Evolutionary conservation across 345 rosid species (phyloP).

Genomic region (Lepidium sativum): DNA sequence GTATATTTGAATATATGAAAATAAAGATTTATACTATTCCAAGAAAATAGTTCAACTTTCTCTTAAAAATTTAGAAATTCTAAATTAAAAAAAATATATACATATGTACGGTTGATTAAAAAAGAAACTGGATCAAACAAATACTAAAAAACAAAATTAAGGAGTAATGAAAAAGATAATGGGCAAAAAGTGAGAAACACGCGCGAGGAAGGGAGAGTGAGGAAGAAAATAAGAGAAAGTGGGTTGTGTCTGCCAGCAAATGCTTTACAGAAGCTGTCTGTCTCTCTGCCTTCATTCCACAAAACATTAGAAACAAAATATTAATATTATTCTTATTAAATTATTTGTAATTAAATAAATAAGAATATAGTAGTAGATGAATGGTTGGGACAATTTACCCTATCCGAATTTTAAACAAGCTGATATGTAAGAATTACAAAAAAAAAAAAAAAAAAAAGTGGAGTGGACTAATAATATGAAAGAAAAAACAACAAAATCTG

Average conservation of each 20-base stretch:
- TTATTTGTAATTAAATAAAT: neutral
- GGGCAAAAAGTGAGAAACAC: neutral
- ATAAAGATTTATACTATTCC: too few species aligned
- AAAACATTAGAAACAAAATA: neutral
- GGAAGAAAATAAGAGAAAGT: neutral
- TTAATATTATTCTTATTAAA: neutral
- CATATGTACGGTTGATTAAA: too few species aligned
- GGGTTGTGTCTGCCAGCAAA: conserved; percentile 24
- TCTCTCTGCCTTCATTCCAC: conserved; percentile 21
- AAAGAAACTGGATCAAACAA: neutral
- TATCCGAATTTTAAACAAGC: conserved; percentile 5
- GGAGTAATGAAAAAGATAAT: too few species aligned
- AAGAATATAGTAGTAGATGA: neutral
- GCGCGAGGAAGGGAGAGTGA: conserved; percentile 2
- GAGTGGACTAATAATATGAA: too few species aligned
- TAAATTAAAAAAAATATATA: too few species aligned
- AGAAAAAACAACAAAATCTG: conserved; percentile 4
- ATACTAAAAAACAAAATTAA: neutral
- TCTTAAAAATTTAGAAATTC: too few species aligned
- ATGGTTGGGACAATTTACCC: conserved; percentile 16
- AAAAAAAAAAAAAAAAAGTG: neutral
- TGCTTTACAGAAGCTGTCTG: conserved; percentile 24
- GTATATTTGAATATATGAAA: too few species aligned
- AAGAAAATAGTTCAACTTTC: too few species aligned
- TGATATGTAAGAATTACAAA: neutral